phyloP scores from a whole-genome alignment of 208 protist genomes.

The Acanthamoeba royreba region DNA sequence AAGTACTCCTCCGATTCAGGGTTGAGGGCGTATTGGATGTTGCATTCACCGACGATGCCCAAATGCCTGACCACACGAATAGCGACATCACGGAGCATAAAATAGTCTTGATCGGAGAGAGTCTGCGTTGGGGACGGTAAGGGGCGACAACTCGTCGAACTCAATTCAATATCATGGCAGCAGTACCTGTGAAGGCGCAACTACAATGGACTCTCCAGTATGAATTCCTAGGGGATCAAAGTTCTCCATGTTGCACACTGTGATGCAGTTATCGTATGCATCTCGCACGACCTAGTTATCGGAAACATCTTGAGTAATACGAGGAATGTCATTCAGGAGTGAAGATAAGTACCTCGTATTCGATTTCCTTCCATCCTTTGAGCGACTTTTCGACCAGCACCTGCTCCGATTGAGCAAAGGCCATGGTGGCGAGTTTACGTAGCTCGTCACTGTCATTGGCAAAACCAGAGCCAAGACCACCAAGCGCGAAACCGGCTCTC shows the following conservation, averaged over 20 bases:
- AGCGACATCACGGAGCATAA: conserved; percentile 92
- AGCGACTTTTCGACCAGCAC: conserved; percentile 96
- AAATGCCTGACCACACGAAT: conserved; percentile 91
- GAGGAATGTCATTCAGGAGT: not conserved
- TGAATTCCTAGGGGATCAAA: conserved; percentile 97
- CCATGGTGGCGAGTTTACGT: conserved; percentile 64
- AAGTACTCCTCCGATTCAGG: conserved; percentile 94
- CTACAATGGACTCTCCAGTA: conserved; percentile 98
- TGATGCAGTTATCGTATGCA: conserved; percentile 98
- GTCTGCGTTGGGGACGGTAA: conserved; percentile 57
- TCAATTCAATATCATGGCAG: not conserved
- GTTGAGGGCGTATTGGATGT: conserved; percentile 98
- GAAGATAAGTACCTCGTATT: conserved; percentile 90
- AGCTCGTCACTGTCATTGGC: conserved; percentile 72
- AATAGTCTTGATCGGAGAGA: conserved; percentile 95
- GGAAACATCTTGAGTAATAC: not conserved
- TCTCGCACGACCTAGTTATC: conserved; percentile 89
- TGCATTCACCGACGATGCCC: conserved; percentile 97
- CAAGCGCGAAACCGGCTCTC: conserved; percentile 95
- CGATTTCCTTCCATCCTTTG: conserved; percentile 99
- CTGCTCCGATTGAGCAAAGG: conserved; percentile 89
- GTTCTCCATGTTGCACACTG: conserved; percentile 99
- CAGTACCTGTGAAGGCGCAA: conserved; percentile 94
- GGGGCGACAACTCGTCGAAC: not conserved
- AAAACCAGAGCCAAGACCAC: conserved; percentile 97